phyloP scores from a whole-genome alignment of 352 stramenopile genomes.

The Peronospora belbahrii region DNA sequence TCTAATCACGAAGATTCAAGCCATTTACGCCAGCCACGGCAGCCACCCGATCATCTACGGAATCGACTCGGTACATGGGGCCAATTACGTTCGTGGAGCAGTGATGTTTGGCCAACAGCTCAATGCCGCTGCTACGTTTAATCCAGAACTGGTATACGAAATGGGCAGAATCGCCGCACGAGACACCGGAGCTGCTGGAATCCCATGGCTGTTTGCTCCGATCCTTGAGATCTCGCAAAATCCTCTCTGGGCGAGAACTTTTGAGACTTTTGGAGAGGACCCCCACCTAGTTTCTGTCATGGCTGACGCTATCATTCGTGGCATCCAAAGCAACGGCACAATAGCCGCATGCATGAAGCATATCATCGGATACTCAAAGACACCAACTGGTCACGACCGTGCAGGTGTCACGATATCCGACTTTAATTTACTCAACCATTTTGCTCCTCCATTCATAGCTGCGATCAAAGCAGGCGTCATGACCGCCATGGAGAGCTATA shows the following conservation, averaged over 20 bases:
- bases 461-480: slow-evolving; percentile 72
- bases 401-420: slow-evolving; percentile 62
- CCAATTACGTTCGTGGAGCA: slow-evolving; percentile 77
- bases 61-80: slow-evolving; percentile 88
- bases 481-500: slow-evolving; percentile 92
- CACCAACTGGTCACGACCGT: slow-evolving; percentile 74
- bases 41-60: slow-evolving; percentile 77
- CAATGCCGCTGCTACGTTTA: slow-evolving; percentile 85
- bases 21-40: slow-evolving; percentile 51
- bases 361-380: slow-evolving; percentile 85
- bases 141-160: slow-evolving; percentile 57
- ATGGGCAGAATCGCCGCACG: slow-evolving; percentile 66
- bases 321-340: slow-evolving; percentile 64
- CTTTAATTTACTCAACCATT: slow-evolving; percentile 81
- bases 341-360: slow-evolving; percentile 87
- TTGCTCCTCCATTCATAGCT: slow-evolving; percentile 77
- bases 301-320: slow-evolving; percentile 63
- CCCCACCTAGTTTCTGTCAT: slow-evolving; percentile 76
- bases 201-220: slow-evolving; percentile 88
- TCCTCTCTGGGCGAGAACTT: slow-evolving; percentile 84
- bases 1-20: slow-evolving; percentile 69
- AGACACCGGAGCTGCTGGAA: slow-evolving; percentile 82
- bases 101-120: slow-evolving; percentile 86
- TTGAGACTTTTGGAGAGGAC: slow-evolving; percentile 93
- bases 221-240: slow-evolving; percentile 85